Evolutionary conservation across 257 asterid genomes (phyloP), one percentile per base, ranked within the genome.

Genomic region (Penstemon newberryi): DNA sequence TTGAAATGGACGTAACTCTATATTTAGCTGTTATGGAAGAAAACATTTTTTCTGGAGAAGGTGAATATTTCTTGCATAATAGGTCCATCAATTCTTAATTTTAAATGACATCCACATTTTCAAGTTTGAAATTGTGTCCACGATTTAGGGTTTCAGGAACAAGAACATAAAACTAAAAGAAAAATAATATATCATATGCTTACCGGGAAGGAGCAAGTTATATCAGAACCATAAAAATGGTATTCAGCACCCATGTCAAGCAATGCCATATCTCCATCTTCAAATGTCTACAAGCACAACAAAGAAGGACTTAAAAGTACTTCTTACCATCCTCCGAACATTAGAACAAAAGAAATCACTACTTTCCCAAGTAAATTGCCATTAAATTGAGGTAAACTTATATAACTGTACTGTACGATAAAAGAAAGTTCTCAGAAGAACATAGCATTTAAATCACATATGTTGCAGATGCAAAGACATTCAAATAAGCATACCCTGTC

Each of bases 201-300:
- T 78, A 93, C 99, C 56, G 97, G 99, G 77, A 85, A 93, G 59
- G 99, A 90, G 71, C 97, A 90, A 55, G 99, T 93, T 70, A 93
- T 93, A 77, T 93, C 99, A 68, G 97, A 87, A 82, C 97, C 97
- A 82, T 93, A 93, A 82, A 83, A 93, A 80, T 90, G 90, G 79
- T 80, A 88, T 72, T 93, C 99, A 54, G 97, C 97, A 83, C 99
- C 99, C 99, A 93, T 90, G 69, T 93, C 97, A 7, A 93, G 80
- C 86, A 93, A 79, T 57, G 97, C 92, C 96, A 90, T 93, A 79
- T 90, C 97, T 66, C 96, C 97, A 79, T 90, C 92, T 77, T 82
- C 82, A 63, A 90, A 73, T 45, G 84, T 88, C 97, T 88, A 82
- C 64, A 77, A 50, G 60, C 45, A 70, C 36, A 37, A 56, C 37